Evolutionary conservation across 495 filamentous ascomycete species (phyloP).

Genomic region (Geopyxis carbonaria): DNA sequence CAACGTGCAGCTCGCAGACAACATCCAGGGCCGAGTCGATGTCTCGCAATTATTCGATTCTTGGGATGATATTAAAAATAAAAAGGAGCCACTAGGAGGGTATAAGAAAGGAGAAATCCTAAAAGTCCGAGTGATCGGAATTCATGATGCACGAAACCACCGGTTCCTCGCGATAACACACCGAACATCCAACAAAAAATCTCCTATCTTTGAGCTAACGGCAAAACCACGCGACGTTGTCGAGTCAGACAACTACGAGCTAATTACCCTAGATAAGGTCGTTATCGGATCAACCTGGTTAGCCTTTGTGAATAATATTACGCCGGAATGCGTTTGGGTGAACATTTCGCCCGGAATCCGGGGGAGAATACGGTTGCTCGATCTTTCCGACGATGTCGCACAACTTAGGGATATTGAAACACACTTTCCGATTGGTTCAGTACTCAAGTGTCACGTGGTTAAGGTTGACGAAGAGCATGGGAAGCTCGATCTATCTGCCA

Average conservation of each 20-base stretch:
- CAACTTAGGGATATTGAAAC: conserved; percentile 55
- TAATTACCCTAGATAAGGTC: conserved; percentile 58
- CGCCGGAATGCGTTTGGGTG: conserved; percentile 63
- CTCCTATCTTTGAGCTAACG: conserved; percentile 75
- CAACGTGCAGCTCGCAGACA: conserved; percentile 78
- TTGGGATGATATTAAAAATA: conserved; percentile 70
- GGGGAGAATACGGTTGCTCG: conserved; percentile 60
- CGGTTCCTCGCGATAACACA: conserved; percentile 85
- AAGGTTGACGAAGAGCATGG: conserved; percentile 54
- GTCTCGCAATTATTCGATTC: conserved; percentile 74
- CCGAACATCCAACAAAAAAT: conserved; percentile 43
- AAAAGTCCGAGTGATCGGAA: conserved; percentile 59
- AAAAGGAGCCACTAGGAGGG: conserved; percentile 53
- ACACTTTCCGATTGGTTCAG: conserved; percentile 77
- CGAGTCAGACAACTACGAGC: conserved; percentile 28
- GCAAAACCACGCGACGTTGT: conserved; percentile 53
- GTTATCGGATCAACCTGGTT: conserved; percentile 49
- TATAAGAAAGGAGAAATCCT: conserved; percentile 57
- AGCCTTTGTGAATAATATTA: conserved; percentile 78
- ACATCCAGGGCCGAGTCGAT: conserved; percentile 78
- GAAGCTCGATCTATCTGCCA: conserved; percentile 67
- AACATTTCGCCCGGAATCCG: conserved; percentile 82
- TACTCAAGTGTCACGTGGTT: conserved; percentile 59
- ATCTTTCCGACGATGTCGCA: conserved; percentile 72
- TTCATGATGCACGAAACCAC: conserved; percentile 80